Evolutionary conservation across 139 green algal species (phyloP).

Genomic region (Microglena sp.): DNA sequence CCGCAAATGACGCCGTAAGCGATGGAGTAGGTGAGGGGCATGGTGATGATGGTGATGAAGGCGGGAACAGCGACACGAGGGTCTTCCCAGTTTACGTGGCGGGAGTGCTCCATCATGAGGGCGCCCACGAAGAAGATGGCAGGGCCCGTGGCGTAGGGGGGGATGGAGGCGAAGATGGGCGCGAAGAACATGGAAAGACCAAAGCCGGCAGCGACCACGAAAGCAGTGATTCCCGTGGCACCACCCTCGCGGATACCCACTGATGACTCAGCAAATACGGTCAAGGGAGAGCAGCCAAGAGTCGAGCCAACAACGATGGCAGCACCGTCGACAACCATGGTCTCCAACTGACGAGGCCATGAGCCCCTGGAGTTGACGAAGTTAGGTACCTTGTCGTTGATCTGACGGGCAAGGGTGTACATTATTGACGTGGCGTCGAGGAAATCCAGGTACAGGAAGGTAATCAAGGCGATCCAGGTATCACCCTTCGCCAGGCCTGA

Average conservation of each 20-base stretch:
- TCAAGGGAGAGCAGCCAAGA: constrained; percentile 63
- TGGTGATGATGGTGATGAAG: constrained; percentile 70
- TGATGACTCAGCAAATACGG: constrained; percentile 44
- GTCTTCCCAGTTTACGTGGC: constrained; percentile 48
- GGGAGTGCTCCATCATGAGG: constrained; percentile 38
- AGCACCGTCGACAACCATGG: constrained; percentile 57
- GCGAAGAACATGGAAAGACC: constrained; percentile 75
- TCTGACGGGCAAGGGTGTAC: constrained; percentile 63
- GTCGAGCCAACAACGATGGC: constrained; percentile 55
- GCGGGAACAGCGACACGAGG: constrained; percentile 46
- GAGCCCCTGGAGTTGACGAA: constrained; percentile 47
- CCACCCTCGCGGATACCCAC: constrained; percentile 41
- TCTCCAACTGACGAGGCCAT: constrained; percentile 47
- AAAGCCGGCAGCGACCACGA: constrained; percentile 35
- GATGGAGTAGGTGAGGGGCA: constrained; percentile 69
- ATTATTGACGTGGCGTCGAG: constrained; percentile 61
- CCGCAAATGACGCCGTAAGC: constrained; percentile 62
- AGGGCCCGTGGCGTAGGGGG: constrained; percentile 69
- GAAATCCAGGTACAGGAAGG: constrained; percentile 66
- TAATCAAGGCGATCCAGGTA: constrained; percentile 16
- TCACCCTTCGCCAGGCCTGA: neutral
- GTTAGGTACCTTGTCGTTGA: constrained; percentile 39
- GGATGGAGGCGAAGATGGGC: constrained; percentile 75
- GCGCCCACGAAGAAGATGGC: constrained; percentile 68
- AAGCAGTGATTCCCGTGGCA: constrained; percentile 27